Evolutionary conservation across 1,139 yeast species (phyloP).

Genomic region (Blastobotrys apis): DNA sequence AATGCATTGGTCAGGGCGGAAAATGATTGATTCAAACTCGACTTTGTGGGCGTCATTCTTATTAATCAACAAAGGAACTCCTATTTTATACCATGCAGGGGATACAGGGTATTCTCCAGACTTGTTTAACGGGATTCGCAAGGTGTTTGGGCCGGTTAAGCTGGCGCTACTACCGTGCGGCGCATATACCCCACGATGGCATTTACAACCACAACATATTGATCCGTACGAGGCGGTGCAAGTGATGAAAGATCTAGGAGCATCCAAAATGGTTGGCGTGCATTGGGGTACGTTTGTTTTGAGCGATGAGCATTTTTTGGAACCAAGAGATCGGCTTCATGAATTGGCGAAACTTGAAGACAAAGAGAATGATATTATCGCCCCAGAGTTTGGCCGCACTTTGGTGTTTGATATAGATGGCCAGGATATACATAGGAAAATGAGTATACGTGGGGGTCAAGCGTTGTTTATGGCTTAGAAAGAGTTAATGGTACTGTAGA

Average conservation of each 20-base stretch:
- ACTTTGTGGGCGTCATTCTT: conserved; percentile 88
- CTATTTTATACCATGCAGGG: conserved; percentile 85
- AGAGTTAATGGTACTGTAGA: no score
- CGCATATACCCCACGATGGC: conserved; percentile 94
- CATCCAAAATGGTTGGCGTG: conserved; percentile 70
- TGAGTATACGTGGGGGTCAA: conserved; percentile 32
- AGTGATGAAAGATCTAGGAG: conserved; percentile 59
- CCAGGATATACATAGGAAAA: conserved; percentile 15
- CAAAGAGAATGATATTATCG: conserved; percentile 40
- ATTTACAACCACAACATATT: conserved; percentile 82
- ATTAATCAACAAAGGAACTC: conserved; percentile 58
- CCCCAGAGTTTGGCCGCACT: conserved; percentile 54
- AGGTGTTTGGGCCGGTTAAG: conserved; percentile 57
- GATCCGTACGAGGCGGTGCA: conserved; percentile 72
- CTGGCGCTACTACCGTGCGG: conserved; percentile 87
- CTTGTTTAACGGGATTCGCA: conserved; percentile 60
- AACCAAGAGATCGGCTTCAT: conserved; percentile 58
- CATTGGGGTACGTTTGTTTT: conserved; percentile 96
- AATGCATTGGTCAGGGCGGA: conserved; percentile 96
- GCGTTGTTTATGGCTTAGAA: conserved; percentile 27
- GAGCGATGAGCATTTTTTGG: conserved; percentile 81
- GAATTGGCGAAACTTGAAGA: conserved; percentile 26
- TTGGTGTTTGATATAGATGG: conserved; percentile 35
- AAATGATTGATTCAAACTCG: conserved; percentile 67
- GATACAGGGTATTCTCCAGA: conserved; percentile 86